phyloP scores from a whole-genome alignment of 208 protist genomes.

The Borovskyia barvae region DNA sequence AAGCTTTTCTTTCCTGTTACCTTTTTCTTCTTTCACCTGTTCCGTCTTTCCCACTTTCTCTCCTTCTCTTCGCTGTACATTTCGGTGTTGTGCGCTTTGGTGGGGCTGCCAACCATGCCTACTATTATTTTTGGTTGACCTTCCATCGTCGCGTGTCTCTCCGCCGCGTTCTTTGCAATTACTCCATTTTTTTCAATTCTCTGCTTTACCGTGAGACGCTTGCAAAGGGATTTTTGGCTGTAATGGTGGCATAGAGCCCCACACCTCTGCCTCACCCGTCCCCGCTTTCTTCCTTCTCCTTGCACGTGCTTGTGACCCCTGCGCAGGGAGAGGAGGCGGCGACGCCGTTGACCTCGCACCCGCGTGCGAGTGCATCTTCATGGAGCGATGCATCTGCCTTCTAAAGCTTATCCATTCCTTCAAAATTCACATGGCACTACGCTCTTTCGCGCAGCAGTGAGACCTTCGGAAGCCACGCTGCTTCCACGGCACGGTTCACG shows the following conservation, averaged over 20 bases:
- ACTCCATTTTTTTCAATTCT: no score
- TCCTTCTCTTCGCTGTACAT: background rate
- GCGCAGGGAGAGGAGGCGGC: no score
- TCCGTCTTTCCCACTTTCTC: background rate
- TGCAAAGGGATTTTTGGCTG: no score
- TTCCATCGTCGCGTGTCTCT: no score
- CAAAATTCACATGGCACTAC: background rate
- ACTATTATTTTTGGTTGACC: no score
- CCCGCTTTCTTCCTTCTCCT: background rate
- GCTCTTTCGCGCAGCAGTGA: background rate
- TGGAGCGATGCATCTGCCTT: no score
- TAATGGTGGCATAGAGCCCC: background rate
- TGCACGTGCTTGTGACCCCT: background rate
- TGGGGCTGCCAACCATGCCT: background rate
- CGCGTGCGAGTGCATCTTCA: background rate
- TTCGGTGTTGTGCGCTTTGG: background rate
- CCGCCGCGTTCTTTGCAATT: no score
- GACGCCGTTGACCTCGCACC: background rate
- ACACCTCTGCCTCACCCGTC: background rate
- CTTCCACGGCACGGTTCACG: background rate
- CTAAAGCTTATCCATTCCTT: background rate
- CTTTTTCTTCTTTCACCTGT: no score
- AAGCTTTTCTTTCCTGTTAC: no score
- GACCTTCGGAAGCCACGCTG: background rate
- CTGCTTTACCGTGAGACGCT: no score